phyloP scores from a whole-genome alignment of 2,329 filamentous ascomycete genomes.

The Botrytis elliptica region DNA sequence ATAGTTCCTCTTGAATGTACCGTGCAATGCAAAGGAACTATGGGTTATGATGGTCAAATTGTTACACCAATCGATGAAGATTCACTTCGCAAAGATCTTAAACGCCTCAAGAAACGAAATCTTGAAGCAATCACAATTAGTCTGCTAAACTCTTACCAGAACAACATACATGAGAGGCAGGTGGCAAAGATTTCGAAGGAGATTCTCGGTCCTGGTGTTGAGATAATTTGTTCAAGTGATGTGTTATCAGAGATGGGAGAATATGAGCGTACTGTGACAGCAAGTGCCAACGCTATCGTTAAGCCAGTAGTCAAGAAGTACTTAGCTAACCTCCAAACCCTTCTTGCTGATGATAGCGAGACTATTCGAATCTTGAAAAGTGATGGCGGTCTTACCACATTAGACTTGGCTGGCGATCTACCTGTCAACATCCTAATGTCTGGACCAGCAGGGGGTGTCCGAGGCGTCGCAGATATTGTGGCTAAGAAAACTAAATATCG shows the following conservation, averaged over 20 bases:
- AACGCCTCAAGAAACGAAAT: neutral
- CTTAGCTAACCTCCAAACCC: neutral
- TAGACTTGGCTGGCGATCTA: conserved; percentile 2
- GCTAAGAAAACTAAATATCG: conserved; percentile 13
- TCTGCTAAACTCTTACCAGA: conserved; percentile 11
- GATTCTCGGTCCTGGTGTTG: conserved; percentile 7
- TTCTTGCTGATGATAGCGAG: conserved; percentile 13
- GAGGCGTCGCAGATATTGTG: conserved; percentile 1
- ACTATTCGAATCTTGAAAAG: conserved; percentile 17
- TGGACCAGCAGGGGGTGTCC: conserved; percentile 3
- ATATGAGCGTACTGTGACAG: conserved; percentile 8
- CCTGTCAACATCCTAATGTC: conserved; percentile 11
- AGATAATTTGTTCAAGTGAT: conserved; percentile 18
- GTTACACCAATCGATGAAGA: conserved; percentile 4
- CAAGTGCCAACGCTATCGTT: conserved; percentile 10
- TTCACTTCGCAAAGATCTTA: neutral
- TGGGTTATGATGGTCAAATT: neutral
- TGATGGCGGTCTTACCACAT: conserved; percentile 17
- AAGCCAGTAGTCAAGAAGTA: conserved; percentile 13
- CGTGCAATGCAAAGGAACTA: neutral
- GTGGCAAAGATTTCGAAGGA: neutral
- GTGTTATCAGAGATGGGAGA: conserved; percentile 9
- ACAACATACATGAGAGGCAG: conserved; percentile 1
- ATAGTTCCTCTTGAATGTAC: conserved; percentile 8
- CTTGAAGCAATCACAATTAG: conserved; percentile 15